These are phyloP conservation scores for Jatropha podagrica DNA, from an alignment of 441 rosid genomes.

Conservation along the genomic window DNA sequence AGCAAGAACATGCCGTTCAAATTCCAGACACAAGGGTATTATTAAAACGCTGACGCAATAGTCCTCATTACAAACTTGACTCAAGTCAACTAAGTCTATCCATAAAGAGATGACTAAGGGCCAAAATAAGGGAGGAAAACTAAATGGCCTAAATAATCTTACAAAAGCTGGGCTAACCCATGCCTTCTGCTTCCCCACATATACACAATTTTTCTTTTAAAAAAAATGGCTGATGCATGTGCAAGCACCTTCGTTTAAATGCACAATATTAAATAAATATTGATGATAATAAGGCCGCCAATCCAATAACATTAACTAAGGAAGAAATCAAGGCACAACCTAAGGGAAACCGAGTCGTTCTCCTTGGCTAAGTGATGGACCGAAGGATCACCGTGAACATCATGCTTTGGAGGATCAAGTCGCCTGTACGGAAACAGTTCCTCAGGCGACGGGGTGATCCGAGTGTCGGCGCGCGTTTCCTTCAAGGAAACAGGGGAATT, in stretches of 20 bases:
- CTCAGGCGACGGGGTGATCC: slow-evolving; percentile 25
- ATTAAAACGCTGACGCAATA: slow-evolving; percentile 1
- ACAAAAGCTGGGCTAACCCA: background rate
- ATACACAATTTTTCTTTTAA: background rate
- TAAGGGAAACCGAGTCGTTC: slow-evolving; percentile 37
- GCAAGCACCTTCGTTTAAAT: background rate
- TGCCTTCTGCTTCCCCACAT: background rate
- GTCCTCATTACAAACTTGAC: slow-evolving; percentile 11
- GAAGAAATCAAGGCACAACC: slow-evolving; percentile 24
- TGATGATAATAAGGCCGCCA: background rate
- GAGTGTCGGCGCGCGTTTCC: slow-evolving; percentile 28
- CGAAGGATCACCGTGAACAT: slow-evolving; percentile 21
- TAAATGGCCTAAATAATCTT: background rate
- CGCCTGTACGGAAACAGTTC: slow-evolving; percentile 20
- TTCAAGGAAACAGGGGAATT: slow-evolving; percentile 35
- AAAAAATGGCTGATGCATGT: background rate
- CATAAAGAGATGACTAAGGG: background rate
- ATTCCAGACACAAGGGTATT: slow-evolving; percentile 1
- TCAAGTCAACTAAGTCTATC: slow-evolving; percentile 8
- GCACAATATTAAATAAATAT: background rate
- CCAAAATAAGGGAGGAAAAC: background rate
- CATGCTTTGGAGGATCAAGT: slow-evolving; percentile 28
- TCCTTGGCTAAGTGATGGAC: slow-evolving; percentile 21
- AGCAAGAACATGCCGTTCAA: slow-evolving; percentile 11
- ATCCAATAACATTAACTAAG: background rate